Conservation (phyloP, 2,329 filamentous ascomycete genomes). For the Trichoderma sp. region DNA sequence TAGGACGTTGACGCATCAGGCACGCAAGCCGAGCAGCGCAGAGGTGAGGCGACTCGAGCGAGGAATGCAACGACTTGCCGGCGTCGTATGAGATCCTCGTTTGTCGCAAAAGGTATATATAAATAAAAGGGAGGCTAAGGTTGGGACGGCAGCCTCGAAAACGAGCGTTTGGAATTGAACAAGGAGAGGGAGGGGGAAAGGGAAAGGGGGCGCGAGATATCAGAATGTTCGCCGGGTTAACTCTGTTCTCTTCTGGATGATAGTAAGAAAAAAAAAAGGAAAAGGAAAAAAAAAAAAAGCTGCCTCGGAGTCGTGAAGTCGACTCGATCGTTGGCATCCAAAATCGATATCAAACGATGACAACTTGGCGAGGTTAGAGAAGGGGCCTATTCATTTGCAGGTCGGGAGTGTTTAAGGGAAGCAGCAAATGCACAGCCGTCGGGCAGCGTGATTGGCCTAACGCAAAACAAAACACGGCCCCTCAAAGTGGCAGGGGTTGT, state of each 20-base stretch:
- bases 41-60: conserved; percentile 22
- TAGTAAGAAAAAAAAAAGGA: not conserved
- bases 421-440: conserved; percentile 22
- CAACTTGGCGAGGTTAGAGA: conserved; percentile 27
- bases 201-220: conserved; percentile 11
- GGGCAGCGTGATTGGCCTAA: conserved; percentile 29
- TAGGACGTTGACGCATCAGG: conserved; percentile 33
- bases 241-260: conserved; percentile 11
- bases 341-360: conserved; percentile 21
- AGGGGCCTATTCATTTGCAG: conserved; percentile 26
- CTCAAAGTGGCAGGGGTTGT: conserved; percentile 26
- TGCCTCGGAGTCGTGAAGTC: conserved; percentile 20
- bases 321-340: conserved; percentile 17
- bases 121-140: conserved; percentile 4
- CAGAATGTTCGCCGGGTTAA: conserved; percentile 17
- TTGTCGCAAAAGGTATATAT: conserved; percentile 15
- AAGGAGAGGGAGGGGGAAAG: not conserved
- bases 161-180: conserved; percentile 16
- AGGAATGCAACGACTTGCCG: conserved; percentile 33
- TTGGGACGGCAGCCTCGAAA: conserved; percentile 9
- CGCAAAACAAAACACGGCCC: conserved; percentile 33
- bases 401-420: conserved; percentile 34
- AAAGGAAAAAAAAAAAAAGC: not conserved
- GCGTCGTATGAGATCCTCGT: conserved; percentile 4
- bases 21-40: conserved; percentile 27